A percentile compares a stretch with the other conserved stretches of the same genome.
phyloP scores from a whole-genome alignment of 2,329 filamentous ascomycete species.

The Stemphylium vesicarium region DNA sequence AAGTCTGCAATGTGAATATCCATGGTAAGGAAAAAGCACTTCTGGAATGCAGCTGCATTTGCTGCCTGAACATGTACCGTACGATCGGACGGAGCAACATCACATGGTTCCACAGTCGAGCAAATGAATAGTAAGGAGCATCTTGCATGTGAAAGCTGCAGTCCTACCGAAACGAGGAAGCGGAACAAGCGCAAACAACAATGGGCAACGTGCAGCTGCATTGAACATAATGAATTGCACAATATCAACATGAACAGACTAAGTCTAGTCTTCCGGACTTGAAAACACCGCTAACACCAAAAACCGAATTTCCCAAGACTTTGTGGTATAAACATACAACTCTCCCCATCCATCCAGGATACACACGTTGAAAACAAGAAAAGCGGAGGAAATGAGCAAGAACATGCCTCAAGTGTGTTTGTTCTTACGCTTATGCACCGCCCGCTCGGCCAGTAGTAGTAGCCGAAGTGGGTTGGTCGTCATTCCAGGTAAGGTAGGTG shows the following conservation, averaged over 20 bases:
- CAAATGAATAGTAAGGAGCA: too few relatives aligned
- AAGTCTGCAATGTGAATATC: too few relatives aligned
- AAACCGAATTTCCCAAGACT: conserved; percentile 16
- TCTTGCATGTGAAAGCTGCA: too few relatives aligned
- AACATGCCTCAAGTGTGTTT: neutral
- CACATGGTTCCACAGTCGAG: too few relatives aligned
- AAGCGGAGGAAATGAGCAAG: conserved; percentile 9
- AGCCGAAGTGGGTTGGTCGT: conserved; percentile 65
- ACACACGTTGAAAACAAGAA: conserved; percentile 10
- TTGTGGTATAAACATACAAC: conserved; percentile 37
- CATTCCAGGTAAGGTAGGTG: conserved; percentile 97
- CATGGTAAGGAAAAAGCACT: too few relatives aligned
- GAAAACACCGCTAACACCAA: conserved; percentile 39
- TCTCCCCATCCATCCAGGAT: conserved; percentile 18
- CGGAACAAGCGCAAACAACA: too few relatives aligned
- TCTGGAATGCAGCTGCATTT: too few relatives aligned
- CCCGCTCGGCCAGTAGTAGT: conserved; percentile 56
- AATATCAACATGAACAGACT: conserved; percentile 15
- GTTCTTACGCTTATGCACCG: conserved; percentile 34
- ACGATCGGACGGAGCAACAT: too few relatives aligned
- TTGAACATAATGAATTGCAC: conserved; percentile 1
- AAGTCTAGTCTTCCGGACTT: conserved; percentile 31
- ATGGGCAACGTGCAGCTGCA: neutral
- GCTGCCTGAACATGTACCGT: too few relatives aligned
- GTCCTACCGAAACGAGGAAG: too few relatives aligned